These are phyloP conservation scores for Ceratocystis harringtonii DNA, from an alignment of 2,329 filamentous ascomycete genomes.

Conservation along the genomic window DNA sequence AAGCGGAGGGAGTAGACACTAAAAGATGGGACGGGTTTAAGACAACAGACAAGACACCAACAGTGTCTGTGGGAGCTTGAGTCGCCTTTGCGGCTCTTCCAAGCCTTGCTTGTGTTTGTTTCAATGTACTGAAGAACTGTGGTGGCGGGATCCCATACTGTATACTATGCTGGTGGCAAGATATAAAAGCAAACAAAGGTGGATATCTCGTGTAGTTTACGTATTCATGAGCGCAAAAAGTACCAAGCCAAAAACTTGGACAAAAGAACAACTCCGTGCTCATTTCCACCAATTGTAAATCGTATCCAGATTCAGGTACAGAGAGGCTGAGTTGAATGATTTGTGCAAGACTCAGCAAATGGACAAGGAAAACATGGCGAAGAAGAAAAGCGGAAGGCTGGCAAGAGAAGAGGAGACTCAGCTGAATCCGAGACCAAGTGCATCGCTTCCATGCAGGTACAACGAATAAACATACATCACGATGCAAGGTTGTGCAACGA, in stretches of 20 bases:
- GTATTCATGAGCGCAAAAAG: background rate
- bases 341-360: background rate
- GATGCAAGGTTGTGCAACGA: background rate
- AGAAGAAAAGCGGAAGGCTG: background rate
- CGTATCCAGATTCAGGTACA: background rate
- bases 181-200: no score
- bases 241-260: background rate
- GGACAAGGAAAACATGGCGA: background rate
- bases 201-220: background rate
- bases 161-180: no score
- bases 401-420: background rate
- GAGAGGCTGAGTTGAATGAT: background rate
- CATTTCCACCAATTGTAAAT: background rate
- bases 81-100: background rate
- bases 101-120: background rate
- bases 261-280: background rate
- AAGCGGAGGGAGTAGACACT: background rate
- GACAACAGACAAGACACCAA: background rate
- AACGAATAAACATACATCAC: background rate
- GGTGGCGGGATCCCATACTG: no score
- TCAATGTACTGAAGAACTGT: background rate
- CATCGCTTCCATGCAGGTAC: conserved; percentile 5
- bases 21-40: background rate
- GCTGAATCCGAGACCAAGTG: conserved; percentile 1
- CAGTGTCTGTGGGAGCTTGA: background rate